Evolutionary conservation across 2,329 filamentous ascomycete genomes (phyloP).

Genomic region (Neophaeococcomyces mojaviensis): DNA sequence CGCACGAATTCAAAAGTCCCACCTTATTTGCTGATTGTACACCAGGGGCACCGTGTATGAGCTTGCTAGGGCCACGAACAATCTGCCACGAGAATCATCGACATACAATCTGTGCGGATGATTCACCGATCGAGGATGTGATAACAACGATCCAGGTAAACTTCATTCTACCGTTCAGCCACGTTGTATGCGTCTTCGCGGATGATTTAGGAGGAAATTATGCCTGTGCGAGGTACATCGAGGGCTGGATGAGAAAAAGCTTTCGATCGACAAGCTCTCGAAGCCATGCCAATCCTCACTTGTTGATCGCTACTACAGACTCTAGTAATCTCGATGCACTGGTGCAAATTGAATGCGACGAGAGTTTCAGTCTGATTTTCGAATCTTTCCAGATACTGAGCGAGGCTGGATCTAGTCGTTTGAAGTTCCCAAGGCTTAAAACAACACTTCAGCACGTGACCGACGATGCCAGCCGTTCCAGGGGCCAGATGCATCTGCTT

Average conservation of each 20-base stretch:
- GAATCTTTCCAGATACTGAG: no score
- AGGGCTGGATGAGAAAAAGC: slow-evolving; percentile 2
- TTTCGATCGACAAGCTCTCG: not conserved
- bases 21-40: slow-evolving; percentile 13
- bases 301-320: slow-evolving; percentile 5
- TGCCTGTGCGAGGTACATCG: slow-evolving; percentile 1
- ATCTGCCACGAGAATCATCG: slow-evolving; percentile 5
- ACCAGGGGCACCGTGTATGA: not conserved
- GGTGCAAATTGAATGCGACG: no score
- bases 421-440: no score
- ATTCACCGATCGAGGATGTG: slow-evolving; percentile 1
- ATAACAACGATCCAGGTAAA: slow-evolving; percentile 5
- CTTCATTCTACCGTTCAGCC: slow-evolving; percentile 4
- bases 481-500: no score
- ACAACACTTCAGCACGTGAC: no score
- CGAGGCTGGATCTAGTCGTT: no score
- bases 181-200: slow-evolving; percentile 9
- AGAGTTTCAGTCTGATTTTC: no score
- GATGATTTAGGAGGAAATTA: slow-evolving; percentile 7
- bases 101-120: not conserved
- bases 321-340: no score
- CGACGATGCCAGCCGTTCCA: no score
- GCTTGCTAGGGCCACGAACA: not conserved
- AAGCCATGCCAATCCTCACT: not conserved
- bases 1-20: no score